Evolutionary conservation across 2,329 filamentous ascomycete genomes (phyloP).

Genomic region (Xylariaceae sp.): DNA sequence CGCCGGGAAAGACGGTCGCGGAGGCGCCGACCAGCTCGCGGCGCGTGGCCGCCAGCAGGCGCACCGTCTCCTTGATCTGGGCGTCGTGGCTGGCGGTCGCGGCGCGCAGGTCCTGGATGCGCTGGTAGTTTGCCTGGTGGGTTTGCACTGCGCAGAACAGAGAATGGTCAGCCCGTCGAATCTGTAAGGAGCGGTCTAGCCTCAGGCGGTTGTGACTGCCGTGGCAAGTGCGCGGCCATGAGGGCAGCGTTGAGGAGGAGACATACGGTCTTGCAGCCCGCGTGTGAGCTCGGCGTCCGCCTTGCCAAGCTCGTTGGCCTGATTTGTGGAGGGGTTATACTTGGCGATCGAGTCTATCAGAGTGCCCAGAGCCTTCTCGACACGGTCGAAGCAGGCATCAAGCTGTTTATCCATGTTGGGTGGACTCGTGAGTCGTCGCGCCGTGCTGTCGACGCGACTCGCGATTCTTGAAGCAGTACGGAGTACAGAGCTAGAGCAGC

Average conservation of each 20-base stretch:
- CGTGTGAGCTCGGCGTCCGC: conserved; percentile 62
- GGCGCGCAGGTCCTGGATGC: conserved; percentile 60
- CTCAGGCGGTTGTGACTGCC: too few species aligned
- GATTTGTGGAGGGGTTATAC: conserved; percentile 65
- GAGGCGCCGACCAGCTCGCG: conserved; percentile 62
- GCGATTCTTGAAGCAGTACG: too few species aligned
- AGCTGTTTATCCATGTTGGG: conserved; percentile 53
- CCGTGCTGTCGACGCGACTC: too few species aligned
- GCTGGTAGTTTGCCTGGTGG: conserved; percentile 68
- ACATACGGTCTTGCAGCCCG: conserved; percentile 57
- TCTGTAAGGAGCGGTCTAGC: too few species aligned
- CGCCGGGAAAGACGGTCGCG: conserved; percentile 46
- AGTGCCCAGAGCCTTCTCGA: conserved; percentile 58
- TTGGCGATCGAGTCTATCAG: conserved; percentile 75
- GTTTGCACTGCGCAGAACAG: conserved; percentile 45
- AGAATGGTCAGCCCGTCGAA: neutral
- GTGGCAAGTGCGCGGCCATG: too few species aligned
- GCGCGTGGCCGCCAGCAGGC: conserved; percentile 63
- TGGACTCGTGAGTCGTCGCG: too few species aligned
- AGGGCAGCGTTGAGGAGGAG: too few species aligned
- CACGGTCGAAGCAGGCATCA: conserved; percentile 55
- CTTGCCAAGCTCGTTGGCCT: conserved; percentile 60
- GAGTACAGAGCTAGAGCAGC: too few species aligned
- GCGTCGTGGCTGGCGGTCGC: conserved; percentile 58
- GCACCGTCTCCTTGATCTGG: conserved; percentile 64